Base-by-base conservation (phyloP, 345 rosid genomes). In the Schrenkiella parvula region DNA sequence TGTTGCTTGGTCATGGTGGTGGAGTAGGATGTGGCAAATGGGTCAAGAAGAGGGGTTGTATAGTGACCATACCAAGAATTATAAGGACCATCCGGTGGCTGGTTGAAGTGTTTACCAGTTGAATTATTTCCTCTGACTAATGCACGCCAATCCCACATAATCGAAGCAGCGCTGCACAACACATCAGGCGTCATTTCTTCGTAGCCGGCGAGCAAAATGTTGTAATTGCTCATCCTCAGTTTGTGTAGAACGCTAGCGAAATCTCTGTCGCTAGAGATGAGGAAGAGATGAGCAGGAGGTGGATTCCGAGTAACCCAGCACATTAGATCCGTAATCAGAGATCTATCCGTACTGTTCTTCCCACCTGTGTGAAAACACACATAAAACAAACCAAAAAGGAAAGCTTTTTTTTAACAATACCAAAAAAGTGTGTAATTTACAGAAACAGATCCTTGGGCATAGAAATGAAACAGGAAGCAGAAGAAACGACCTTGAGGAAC, bases 61-160 rank as follows among this genome's bases (percentile, higher is more conserved):
- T 80, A 84, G 66, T 87, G 88, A 79, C 97, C 98, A 79, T 92
- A 95, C 98, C 97, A 95, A 65, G 98, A 92, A 70, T 85, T 80
- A 74, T 77, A 84, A 51, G 97, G 92, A 70, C 98, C 97, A 82
- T 95, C 99, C 1, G 98, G 99, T 47, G 97, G 96, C 41, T 84
- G 96, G 74, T 95, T 95, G 76, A 82, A 88, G 71, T 84, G 66
- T 78, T 73, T 88, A 60, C 89, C 97, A 1, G 46, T 18, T 4
- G 78, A 74, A 64, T 63, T 63, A 57, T 85, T 83, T 35, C 89
- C 89, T 72, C 52, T 84, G 10, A 85, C 72, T 75, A 91, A 78
- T 29, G 79, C 51, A 48, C 77, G 71, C 99, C 99, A 95, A 54
- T 82, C 72, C 97, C 98, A 95, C 92, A 87, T 87, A 56, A 95